These are phyloP conservation scores for Huntiella bhutanensis DNA, from an alignment of 2,329 filamentous ascomycete genomes.

Conservation along the genomic window DNA sequence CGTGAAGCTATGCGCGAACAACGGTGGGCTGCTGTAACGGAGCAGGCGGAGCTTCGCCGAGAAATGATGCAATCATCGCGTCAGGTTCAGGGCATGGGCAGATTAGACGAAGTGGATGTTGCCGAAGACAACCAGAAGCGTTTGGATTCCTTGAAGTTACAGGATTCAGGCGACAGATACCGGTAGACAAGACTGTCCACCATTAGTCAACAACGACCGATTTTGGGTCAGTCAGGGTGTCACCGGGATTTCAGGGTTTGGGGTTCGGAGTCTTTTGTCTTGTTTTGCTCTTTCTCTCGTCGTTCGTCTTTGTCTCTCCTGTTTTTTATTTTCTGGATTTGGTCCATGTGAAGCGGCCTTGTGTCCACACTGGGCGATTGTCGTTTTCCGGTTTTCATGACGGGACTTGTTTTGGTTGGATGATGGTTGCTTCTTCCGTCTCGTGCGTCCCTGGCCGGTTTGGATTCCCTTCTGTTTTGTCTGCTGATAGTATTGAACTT, in stretches of 20 bases:
- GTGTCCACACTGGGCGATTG: slow-evolving; percentile 5
- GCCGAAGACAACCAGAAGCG: slow-evolving; percentile 73
- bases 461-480: slow-evolving; percentile 9
- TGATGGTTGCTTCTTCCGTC: not conserved
- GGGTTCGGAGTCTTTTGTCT: slow-evolving; percentile 6
- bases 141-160: slow-evolving; percentile 74
- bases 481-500: too few relatives aligned
- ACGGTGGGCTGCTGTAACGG: slow-evolving; percentile 74
- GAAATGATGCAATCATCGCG: slow-evolving; percentile 19
- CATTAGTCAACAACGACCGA: not conserved
- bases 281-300: slow-evolving; percentile 12
- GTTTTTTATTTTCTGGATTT: slow-evolving; percentile 13
- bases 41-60: slow-evolving; percentile 57
- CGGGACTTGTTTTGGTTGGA: not conserved
- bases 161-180: slow-evolving; percentile 49
- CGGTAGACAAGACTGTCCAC: slow-evolving; percentile 19
- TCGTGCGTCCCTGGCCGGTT: slow-evolving; percentile 8
- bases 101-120: slow-evolving; percentile 58
- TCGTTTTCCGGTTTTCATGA: not conserved
- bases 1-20: slow-evolving; percentile 64
- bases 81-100: slow-evolving; percentile 25
- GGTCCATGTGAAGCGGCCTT: slow-evolving; percentile 14
- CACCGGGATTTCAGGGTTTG: too few relatives aligned
- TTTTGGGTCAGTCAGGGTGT: too few relatives aligned
- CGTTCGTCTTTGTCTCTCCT: slow-evolving; percentile 11